Evolutionary conservation across 495 filamentous ascomycete species (phyloP).

Genomic region (Bacidia gigantensis): DNA sequence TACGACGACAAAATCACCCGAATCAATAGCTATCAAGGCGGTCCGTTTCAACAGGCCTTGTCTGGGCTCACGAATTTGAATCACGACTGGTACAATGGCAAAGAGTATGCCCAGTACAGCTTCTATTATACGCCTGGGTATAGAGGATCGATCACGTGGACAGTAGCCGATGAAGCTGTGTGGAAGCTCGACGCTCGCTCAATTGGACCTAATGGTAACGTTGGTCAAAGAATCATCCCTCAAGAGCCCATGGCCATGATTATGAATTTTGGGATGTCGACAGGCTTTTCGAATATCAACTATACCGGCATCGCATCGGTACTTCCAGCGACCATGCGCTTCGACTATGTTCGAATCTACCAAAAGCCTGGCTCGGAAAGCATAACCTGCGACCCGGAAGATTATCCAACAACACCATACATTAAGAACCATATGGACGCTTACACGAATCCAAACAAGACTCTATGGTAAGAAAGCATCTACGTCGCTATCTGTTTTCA

Average conservation of each 20-base stretch:
- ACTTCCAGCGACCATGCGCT: slow-evolving; percentile 54
- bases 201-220: slow-evolving; percentile 58
- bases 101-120: slow-evolving; percentile 55
- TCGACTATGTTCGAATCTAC: slow-evolving; percentile 68
- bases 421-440: slow-evolving; percentile 48
- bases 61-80: slow-evolving; percentile 61
- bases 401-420: slow-evolving; percentile 57
- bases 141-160: slow-evolving; percentile 50
- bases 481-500: not conserved
- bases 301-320: slow-evolving; percentile 35
- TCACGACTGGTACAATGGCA: slow-evolving; percentile 64
- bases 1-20: slow-evolving; percentile 44
- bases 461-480: slow-evolving; percentile 31
- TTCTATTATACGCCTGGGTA: slow-evolving; percentile 60
- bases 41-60: slow-evolving; percentile 58
- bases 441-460: slow-evolving; percentile 54
- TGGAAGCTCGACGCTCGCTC: slow-evolving; percentile 55
- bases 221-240: slow-evolving; percentile 55
- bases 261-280: slow-evolving; percentile 62
- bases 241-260: slow-evolving; percentile 57
- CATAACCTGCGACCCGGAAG: slow-evolving; percentile 59
- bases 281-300: slow-evolving; percentile 50
- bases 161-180: slow-evolving; percentile 48
- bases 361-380: slow-evolving; percentile 43
- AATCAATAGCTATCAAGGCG: slow-evolving; percentile 55